Conservation (phyloP, 2,329 filamentous ascomycete genomes). For the Neospermospora avenae region DNA sequence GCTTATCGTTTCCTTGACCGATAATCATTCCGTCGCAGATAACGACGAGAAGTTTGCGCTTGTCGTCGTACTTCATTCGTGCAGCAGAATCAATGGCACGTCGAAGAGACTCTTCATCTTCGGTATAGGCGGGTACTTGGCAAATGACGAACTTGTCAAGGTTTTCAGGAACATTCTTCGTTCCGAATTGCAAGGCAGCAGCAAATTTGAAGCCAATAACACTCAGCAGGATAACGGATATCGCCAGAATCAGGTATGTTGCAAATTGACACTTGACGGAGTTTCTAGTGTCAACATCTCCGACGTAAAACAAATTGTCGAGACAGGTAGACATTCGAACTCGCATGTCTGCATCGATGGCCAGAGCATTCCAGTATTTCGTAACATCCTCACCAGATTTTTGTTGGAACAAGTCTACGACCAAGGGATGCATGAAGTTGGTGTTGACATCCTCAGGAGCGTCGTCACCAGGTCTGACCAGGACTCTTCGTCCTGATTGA, state of each 20-base stretch:
- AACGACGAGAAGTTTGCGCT: slow-evolving; percentile 89
- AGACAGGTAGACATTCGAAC: slow-evolving; percentile 76
- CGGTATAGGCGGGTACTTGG: slow-evolving; percentile 95
- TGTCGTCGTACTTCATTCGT: slow-evolving; percentile 95
- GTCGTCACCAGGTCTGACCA: slow-evolving; percentile 51
- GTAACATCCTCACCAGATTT: slow-evolving; percentile 76
- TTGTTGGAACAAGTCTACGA: slow-evolving; percentile 74
- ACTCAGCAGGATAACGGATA: slow-evolving; percentile 74
- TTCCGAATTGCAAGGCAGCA: slow-evolving; percentile 89
- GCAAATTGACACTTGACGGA: slow-evolving; percentile 83
- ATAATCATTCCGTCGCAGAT: slow-evolving; percentile 99
- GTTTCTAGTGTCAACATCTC: slow-evolving; percentile 85
- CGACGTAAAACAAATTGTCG: slow-evolving; percentile 92
- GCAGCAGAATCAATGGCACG: slow-evolving; percentile 96
- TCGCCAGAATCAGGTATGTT: slow-evolving; percentile 81
- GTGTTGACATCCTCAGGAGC: slow-evolving; percentile 49
- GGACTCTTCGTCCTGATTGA: slow-evolving; percentile 65
- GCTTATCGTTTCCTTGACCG: slow-evolving; percentile 93
- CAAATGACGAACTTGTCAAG: slow-evolving; percentile 98
- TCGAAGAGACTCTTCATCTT: slow-evolving; percentile 95
- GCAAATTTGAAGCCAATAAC: slow-evolving; percentile 96
- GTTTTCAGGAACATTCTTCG: slow-evolving; percentile 89
- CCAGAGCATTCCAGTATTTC: slow-evolving; percentile 74
- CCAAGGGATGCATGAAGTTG: slow-evolving; percentile 76
- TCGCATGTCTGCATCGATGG: slow-evolving; percentile 54